A percentile compares a stretch with the other conserved stretches of the same genome.
Conservation (phyloP, 1,284 basidiomycete genomes). For the Apiotrichum montevideense region DNA sequence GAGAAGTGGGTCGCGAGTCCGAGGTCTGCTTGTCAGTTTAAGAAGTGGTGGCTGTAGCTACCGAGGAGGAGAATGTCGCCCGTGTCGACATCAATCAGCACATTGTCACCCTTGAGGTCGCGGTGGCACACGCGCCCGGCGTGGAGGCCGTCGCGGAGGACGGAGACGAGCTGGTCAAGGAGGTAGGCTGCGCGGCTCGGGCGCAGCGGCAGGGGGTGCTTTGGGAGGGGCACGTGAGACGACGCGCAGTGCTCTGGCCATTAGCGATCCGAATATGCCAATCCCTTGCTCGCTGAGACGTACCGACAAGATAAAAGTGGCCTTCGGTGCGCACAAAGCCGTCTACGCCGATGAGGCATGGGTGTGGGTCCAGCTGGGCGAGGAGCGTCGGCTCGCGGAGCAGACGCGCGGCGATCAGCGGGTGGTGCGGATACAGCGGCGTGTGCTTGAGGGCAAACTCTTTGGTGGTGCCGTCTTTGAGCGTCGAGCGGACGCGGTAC, state of each 20-base stretch:
- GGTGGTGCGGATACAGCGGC: conserved; percentile 54
- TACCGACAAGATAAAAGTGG: conserved; percentile 55
- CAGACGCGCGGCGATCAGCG: conserved; percentile 53
- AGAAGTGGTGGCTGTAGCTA: conserved; percentile 11
- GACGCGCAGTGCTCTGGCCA: conserved; percentile 30
- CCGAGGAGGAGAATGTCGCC: conserved; percentile 48
- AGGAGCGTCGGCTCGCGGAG: conserved; percentile 54
- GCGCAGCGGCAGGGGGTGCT: conserved; percentile 32
- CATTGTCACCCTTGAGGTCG: conserved; percentile 52
- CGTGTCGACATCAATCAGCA: conserved; percentile 40
- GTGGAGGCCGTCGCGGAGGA: conserved; percentile 52
- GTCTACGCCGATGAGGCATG: conserved; percentile 53
- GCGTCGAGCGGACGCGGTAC: conserved; percentile 32
- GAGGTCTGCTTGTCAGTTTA: conserved; percentile 44
- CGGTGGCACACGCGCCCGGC: conserved; percentile 53
- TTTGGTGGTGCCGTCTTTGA: background rate
- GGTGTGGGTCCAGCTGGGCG: conserved; percentile 53
- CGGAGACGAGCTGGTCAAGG: conserved; percentile 53
- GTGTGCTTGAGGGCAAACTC: conserved; percentile 56
- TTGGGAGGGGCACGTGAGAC: conserved; percentile 27
- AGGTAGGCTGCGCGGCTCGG: conserved; percentile 51
- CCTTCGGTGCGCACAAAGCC: conserved; percentile 53
- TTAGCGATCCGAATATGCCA: background rate
- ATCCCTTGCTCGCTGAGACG: no score
- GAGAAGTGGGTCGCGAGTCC: conserved; percentile 55